Evolutionary conservation across 805 yeast genomes (phyloP).

Genomic region (Saturnispora silvae): DNA sequence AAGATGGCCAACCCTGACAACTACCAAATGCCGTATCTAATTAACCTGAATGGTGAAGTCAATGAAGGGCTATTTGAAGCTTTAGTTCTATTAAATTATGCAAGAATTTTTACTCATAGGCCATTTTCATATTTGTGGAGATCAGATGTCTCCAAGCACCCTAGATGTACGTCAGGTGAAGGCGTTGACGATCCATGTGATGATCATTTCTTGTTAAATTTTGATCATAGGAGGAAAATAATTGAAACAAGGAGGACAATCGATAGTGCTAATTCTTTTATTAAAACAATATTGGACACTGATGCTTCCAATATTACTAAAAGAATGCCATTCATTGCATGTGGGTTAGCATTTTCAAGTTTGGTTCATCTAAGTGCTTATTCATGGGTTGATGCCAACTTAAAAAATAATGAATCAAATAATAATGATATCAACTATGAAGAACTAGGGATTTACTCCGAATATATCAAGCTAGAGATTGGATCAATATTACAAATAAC

Average conservation of each 20-base stretch:
- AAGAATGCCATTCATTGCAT: constrained; percentile 42
- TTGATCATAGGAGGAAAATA: constrained; percentile 33
- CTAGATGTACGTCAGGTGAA: constrained; percentile 27
- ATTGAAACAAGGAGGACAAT: constrained; percentile 45
- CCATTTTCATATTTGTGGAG: constrained; percentile 46
- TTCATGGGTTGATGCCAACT: constrained; percentile 38
- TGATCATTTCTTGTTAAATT: constrained; percentile 11
- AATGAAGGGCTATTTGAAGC: constrained; percentile 48
- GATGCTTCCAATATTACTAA: constrained; percentile 32
- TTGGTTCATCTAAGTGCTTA: constrained; percentile 43
- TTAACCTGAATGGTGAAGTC: constrained; percentile 33
- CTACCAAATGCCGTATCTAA: constrained; percentile 32
- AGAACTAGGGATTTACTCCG: constrained; percentile 35
- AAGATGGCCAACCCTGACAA: constrained; percentile 33
- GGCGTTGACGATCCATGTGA: constrained; percentile 24
- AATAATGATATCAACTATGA: constrained; percentile 14
- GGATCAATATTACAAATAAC: constrained; percentile 41
- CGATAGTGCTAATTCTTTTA: constrained; percentile 42
- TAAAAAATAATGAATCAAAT: constrained; percentile 13
- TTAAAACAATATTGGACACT: constrained; percentile 36
- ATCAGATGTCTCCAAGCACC: constrained; percentile 33
- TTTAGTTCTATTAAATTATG: constrained; percentile 36
- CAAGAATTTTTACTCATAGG: constrained; percentile 44
- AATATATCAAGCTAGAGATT: constrained; percentile 38
- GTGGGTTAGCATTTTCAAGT: constrained; percentile 43